These are phyloP conservation scores for Beta vulgaris DNA, from an alignment of 148 eudicot species.

Conservation along the genomic window DNA sequence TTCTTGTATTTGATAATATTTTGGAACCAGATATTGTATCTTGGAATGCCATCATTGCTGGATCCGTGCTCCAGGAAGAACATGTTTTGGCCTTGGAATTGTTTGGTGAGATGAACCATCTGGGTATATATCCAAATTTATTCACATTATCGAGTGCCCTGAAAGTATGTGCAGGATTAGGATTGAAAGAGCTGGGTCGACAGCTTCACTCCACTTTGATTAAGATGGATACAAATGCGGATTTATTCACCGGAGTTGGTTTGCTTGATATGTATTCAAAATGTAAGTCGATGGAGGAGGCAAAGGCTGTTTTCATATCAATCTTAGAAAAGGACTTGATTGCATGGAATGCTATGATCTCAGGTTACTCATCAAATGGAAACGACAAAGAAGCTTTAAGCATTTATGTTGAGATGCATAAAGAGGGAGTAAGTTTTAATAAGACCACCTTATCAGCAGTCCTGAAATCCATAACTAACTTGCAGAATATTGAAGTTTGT, in stretches of 20 bases:
- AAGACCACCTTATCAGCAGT: conserved; percentile 56
- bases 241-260: conserved; percentile 53
- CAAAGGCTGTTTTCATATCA: conserved; percentile 41
- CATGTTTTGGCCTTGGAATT: conserved; percentile 57
- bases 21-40: conserved; percentile 58
- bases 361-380: conserved; percentile 53
- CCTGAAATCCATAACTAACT: conserved; percentile 50
- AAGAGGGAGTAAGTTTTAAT: conserved; percentile 44
- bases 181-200: conserved; percentile 45
- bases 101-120: conserved; percentile 49
- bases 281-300: conserved; percentile 50
- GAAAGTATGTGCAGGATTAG: conserved; percentile 70
- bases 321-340: conserved; percentile 51
- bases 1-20: conserved; percentile 41
- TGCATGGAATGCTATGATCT: conserved; percentile 62
- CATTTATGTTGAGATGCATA: conserved; percentile 46
- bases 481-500: conserved; percentile 36
- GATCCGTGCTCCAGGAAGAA: conserved; percentile 62
- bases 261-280: conserved; percentile 75
- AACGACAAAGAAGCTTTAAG: conserved; percentile 40
- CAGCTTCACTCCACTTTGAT: conserved; percentile 62
- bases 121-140: conserved; percentile 52
- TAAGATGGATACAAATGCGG: conserved; percentile 50
- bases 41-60: conserved; percentile 77
- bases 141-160: conserved; percentile 71